Conservation (phyloP, 2,329 filamentous ascomycete genomes). For the Calonectria multiphialidica region DNA sequence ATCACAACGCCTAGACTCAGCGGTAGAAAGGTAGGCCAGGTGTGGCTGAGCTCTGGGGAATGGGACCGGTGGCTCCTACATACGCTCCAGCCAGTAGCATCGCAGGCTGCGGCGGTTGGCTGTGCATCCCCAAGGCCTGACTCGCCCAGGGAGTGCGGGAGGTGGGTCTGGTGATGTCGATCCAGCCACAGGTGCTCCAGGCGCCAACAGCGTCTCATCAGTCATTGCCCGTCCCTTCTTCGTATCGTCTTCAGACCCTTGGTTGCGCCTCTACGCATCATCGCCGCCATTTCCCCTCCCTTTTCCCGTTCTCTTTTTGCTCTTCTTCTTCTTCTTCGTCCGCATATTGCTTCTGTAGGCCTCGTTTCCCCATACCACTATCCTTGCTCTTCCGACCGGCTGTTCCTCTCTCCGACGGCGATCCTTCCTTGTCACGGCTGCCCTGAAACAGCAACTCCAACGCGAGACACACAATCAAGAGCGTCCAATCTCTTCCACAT, state of each 20-base stretch:
- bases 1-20: background rate
- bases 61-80: background rate
- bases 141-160: background rate
- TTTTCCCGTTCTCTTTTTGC: background rate
- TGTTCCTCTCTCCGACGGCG: conserved; percentile 18
- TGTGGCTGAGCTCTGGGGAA: background rate
- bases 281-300: background rate
- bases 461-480: background rate
- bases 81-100: background rate
- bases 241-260: background rate
- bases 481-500: background rate
- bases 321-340: background rate
- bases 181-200: conserved; percentile 20
- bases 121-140: background rate
- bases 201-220: conserved; percentile 5
- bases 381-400: background rate
- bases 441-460: conserved; percentile 24
- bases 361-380: background rate
- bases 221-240: conserved; percentile 1
- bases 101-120: background rate
- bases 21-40: background rate
- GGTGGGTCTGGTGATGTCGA: conserved; percentile 17
- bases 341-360: background rate
- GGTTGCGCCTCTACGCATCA: conserved; percentile 6
- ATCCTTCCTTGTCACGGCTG: conserved; percentile 15